Evolutionary conservation across 257 asterid genomes (phyloP).

Genomic region (Primulina tabacum): DNA sequence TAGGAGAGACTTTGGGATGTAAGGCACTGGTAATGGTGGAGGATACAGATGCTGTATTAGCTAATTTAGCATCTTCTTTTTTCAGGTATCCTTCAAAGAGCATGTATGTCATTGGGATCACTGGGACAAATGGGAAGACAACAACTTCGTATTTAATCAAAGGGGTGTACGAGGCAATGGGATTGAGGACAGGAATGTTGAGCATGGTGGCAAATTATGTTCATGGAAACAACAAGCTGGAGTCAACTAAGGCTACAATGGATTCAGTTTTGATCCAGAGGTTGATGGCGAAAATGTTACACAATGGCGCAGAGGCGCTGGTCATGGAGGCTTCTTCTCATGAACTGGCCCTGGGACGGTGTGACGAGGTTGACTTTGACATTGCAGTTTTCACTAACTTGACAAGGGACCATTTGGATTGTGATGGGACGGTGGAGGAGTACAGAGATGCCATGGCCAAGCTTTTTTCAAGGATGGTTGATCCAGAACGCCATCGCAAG

Average conservation of each 20-base stretch:
- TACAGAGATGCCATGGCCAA: conserved; percentile 59
- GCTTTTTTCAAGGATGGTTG: conserved; percentile 79
- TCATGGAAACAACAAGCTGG: conserved; percentile 53
- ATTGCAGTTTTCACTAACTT: conserved; percentile 82
- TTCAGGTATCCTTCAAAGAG: conserved; percentile 72
- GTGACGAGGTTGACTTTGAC: conserved; percentile 83
- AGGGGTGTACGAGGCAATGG: conserved; percentile 94
- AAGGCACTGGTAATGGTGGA: conserved; percentile 89
- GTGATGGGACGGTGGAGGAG: conserved; percentile 68
- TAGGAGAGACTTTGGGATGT: conserved; percentile 78
- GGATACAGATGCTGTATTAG: conserved; percentile 67
- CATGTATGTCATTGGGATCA: conserved; percentile 75
- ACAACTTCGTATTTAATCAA: conserved; percentile 62
- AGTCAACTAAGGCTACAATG: neutral
- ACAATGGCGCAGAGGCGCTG: conserved; percentile 84
- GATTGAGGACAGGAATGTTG: conserved; percentile 88
- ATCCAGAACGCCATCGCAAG: conserved; percentile 73
- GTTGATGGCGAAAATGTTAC: conserved; percentile 85
- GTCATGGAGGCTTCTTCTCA: conserved; percentile 86
- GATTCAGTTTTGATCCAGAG: conserved; percentile 76
- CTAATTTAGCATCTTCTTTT: conserved; percentile 73
- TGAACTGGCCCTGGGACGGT: conserved; percentile 58
- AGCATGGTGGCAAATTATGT: conserved; percentile 66
- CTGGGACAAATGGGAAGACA: conserved; percentile 85
- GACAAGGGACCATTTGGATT: conserved; percentile 68